A percentile compares a stretch with the other conserved stretches of the same genome.
phyloP scores from a whole-genome alignment of 805 yeast species.

The Kazachstania viticola region DNA sequence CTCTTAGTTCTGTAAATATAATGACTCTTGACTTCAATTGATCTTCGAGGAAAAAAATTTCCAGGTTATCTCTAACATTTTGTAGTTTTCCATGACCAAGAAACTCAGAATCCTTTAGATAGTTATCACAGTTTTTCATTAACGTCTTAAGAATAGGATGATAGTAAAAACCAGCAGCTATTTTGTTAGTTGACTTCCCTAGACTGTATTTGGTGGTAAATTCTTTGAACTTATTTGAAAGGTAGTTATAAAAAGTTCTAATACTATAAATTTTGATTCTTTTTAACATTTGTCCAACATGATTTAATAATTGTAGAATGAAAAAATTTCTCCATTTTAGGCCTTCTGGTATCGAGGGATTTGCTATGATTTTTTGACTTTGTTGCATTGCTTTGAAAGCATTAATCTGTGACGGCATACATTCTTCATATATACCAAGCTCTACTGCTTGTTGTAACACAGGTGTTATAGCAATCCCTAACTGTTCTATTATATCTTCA shows the following conservation, averaged over 20 bases:
- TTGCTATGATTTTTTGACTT: conserved; percentile 42
- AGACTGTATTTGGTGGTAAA: conserved; percentile 45
- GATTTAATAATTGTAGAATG: conserved; percentile 43
- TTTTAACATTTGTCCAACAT: conserved; percentile 60
- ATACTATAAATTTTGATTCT: conserved; percentile 75
- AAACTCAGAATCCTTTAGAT: conserved; percentile 28
- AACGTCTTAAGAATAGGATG: conserved; percentile 37
- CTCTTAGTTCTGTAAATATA: conserved; percentile 79
- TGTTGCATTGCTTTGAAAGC: conserved; percentile 63
- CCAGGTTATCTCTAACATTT: conserved; percentile 44
- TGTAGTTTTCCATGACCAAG: conserved; percentile 68
- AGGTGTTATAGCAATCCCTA: conserved; percentile 60
- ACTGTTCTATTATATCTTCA: conserved; percentile 38
- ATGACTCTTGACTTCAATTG: conserved; percentile 59
- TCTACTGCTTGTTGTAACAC: conserved; percentile 51
- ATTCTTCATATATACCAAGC: conserved; percentile 47
- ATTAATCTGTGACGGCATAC: conserved; percentile 58
- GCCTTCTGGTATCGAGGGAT: conserved; percentile 52
- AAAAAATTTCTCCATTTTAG: conserved; percentile 62
- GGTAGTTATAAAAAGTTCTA: conserved; percentile 59
- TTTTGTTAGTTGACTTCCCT: conserved; percentile 53
- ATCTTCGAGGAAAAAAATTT: conserved; percentile 38
- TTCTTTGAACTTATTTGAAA: conserved; percentile 45
- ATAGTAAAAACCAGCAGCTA: conserved; percentile 50
- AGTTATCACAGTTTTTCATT: conserved; percentile 33